Evolutionary conservation across 352 stramenopile genomes (phyloP).

Genomic region (Pythium rishiriense): DNA sequence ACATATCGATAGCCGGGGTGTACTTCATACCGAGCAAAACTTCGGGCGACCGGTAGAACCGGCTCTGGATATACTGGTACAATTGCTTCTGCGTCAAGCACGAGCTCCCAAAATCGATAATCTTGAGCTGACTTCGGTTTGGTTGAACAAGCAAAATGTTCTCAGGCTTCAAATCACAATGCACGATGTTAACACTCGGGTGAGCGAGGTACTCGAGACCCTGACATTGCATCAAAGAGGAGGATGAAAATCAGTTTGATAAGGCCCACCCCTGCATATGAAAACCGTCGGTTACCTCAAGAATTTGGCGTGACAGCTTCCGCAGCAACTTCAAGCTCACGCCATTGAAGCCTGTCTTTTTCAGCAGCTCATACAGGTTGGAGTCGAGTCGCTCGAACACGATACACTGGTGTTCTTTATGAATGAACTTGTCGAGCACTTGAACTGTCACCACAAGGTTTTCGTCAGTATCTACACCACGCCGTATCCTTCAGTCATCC

Average conservation of each 20-base stretch:
- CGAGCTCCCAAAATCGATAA: conserved; percentile 99
- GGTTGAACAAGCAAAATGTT: conserved; percentile 97
- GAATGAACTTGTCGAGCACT: conserved; percentile 94
- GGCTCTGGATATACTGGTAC: conserved; percentile 98
- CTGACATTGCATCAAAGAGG: conserved; percentile 8
- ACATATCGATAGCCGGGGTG: conserved; percentile 87
- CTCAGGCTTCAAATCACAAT: conserved; percentile 99
- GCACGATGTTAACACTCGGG: conserved; percentile 95
- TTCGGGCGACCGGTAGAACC: conserved; percentile 95
- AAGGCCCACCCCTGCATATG: too few species aligned
- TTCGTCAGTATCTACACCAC: not conserved
- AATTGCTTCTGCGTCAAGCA: conserved; percentile 94
- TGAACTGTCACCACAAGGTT: conserved; percentile 61
- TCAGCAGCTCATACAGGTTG: conserved; percentile 97
- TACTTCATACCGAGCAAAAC: conserved; percentile 85
- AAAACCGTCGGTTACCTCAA: conserved; percentile 67
- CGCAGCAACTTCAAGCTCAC: conserved; percentile 94
- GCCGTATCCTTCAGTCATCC: not conserved
- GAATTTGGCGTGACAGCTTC: conserved; percentile 96
- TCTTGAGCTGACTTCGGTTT: conserved; percentile 96
- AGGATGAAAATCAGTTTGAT: not conserved
- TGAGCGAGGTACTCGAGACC: conserved; percentile 88
- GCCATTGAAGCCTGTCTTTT: conserved; percentile 91
- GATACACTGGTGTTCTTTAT: conserved; percentile 97
- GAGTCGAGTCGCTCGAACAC: conserved; percentile 96